Percentiles rank a stretch among this genome's conserved stretches.
phyloP scores from a whole-genome alignment of 2,329 filamentous ascomycete genomes.

The Verticillium albo-atrum region DNA sequence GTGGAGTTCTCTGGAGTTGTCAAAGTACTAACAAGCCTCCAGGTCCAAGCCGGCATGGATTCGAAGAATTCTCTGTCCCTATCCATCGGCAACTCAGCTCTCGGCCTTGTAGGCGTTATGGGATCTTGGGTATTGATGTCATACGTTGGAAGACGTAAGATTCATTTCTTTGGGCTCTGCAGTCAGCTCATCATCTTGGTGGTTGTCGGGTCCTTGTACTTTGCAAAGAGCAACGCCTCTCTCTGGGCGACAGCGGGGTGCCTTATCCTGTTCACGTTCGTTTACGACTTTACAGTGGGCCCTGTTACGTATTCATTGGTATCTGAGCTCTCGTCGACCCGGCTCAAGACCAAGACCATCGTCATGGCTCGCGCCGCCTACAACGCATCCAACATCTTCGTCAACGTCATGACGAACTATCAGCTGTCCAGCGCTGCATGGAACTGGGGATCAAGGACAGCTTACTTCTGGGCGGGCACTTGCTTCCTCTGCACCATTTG shows the following conservation, averaged over 20 bases:
- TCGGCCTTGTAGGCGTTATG: slow-evolving; percentile 47
- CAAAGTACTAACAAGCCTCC: no score
- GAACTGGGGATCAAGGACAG: slow-evolving; percentile 43
- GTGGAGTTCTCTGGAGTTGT: no score
- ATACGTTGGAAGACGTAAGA: slow-evolving; percentile 42
- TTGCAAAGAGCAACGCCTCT: slow-evolving; percentile 16
- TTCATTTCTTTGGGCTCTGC: slow-evolving; percentile 42
- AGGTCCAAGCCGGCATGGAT: slow-evolving; percentile 43
- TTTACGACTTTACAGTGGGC: slow-evolving; percentile 51
- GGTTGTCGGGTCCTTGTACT: slow-evolving; percentile 35
- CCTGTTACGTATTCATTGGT: slow-evolving; percentile 49
- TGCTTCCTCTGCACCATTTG: slow-evolving; percentile 44
- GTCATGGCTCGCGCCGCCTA: slow-evolving; percentile 44
- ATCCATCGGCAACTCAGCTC: slow-evolving; percentile 41
- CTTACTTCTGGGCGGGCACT: slow-evolving; percentile 42
- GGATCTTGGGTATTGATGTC: slow-evolving; percentile 46
- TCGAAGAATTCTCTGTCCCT: slow-evolving; percentile 37
- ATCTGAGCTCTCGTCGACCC: slow-evolving; percentile 48
- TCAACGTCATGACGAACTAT: slow-evolving; percentile 44
- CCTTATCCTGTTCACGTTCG: slow-evolving; percentile 46
- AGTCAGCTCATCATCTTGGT: slow-evolving; percentile 33
- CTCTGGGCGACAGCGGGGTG: slow-evolving; percentile 41
- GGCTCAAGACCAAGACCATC: slow-evolving; percentile 51
- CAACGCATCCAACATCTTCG: slow-evolving; percentile 46
- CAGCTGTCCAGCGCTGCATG: slow-evolving; percentile 40